Evolutionary conservation across 495 filamentous ascomycete species (phyloP), one percentile per base, ranked within the genome.

Genomic region (Neurospora terricola): DNA sequence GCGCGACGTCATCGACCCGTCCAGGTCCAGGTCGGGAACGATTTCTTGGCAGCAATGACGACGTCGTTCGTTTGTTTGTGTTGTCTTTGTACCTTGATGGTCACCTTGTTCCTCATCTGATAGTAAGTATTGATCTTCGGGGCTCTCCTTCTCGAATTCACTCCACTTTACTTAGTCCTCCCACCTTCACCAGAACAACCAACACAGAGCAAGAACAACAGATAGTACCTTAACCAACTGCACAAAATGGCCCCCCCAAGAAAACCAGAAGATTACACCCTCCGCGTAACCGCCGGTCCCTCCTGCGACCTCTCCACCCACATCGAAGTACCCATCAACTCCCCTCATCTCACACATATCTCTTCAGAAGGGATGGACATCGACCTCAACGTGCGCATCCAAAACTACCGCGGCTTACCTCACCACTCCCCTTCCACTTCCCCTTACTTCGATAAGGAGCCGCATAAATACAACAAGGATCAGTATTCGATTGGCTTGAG

Each of bases 401-500:
- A 90, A 34, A 78, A 85, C 39, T 86, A 85, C 79, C 74, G 78
- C n/a, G n/a, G n/a, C n/a, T n/a, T n/a, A n/a, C n/a, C n/a, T n/a
- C n/a, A n/a, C n/a, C n/a, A 77, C 66, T 89, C 91, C 21, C 89
- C 90, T 0, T 72, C 75, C 4, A 89, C 89, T 3, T 89, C 88
- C 69, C 79, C 87, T 3, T 97, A 97, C 83, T 98, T 99, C 86
- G 82, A 86, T 36, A 81, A 88, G 27, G 86, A 90, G 11, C 81
- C 84, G 23, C 94, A 97, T 80, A 74, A 75, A n/a, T 76, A 74
- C 69, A 85, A 83, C 59, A 81, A 86, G 34, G 94, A 98, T 80
- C 90, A 91, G 75, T 98, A 98, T 83, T 90, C 87, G 77, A 91
- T 98, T 76, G 86, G 87, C 38, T 91, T 97, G 79, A 83, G 87